Percentiles rank a stretch among this genome's conserved stretches.
Evolutionary conservation across 2,329 filamentous ascomycete genomes (phyloP).

Genomic region (Trichoderma atrobrunneum): DNA sequence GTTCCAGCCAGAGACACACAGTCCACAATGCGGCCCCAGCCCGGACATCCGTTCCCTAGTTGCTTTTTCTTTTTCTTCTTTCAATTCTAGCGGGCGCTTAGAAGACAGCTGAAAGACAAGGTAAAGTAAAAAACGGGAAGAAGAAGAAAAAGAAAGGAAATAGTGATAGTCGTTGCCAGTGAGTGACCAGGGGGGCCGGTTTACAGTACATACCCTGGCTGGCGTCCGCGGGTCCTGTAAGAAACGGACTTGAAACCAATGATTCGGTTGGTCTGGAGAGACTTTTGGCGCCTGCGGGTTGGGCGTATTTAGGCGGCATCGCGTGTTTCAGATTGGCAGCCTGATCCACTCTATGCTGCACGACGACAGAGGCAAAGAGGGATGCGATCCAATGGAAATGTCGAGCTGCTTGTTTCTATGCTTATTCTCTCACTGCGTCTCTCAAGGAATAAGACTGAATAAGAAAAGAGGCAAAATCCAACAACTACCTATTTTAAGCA

Average conservation of each 20-base stretch:
- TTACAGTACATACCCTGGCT: background rate
- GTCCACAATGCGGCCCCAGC: background rate
- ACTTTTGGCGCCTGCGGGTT: background rate
- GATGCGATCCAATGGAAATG: background rate
- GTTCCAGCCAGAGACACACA: background rate
- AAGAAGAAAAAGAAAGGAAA: background rate
- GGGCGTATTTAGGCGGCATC: background rate
- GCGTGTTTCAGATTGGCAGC: conserved; percentile 10
- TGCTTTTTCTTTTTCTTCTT: background rate
- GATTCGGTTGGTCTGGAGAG: background rate
- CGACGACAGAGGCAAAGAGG: background rate
- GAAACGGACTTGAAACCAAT: background rate
- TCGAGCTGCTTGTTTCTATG: background rate
- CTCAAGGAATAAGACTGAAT: background rate
- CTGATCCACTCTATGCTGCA: conserved; percentile 7
- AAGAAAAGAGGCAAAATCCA: background rate
- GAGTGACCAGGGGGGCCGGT: background rate
- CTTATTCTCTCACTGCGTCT: background rate
- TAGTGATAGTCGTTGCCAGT: conserved; percentile 10
- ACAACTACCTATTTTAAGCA: background rate
- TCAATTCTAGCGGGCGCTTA: background rate
- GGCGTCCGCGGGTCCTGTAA: background rate
- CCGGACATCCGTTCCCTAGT: background rate
- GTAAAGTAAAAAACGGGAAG: background rate
- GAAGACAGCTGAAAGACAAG: background rate